Evolutionary conservation across 1,139 yeast species (phyloP), one percentile per base, ranked within the genome.

Genomic region (Yamadazyma sp.): DNA sequence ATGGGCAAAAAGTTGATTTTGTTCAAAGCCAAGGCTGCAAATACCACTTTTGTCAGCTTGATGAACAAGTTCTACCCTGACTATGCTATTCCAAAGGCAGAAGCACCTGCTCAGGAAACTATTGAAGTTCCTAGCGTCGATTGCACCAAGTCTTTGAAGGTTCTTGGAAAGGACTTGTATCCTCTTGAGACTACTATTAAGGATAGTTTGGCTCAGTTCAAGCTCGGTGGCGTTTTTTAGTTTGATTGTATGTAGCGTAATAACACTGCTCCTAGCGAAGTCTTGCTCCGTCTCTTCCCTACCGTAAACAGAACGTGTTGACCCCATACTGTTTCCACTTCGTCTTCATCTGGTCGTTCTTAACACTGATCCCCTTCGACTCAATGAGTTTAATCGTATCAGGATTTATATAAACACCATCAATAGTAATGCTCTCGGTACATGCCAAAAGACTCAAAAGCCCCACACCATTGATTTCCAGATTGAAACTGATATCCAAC

Each of bases 271-370:
- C n/a, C n/a, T n/a, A n/a, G n/a, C n/a, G n/a, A n/a, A n/a, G n/a
- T n/a, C n/a, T n/a, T n/a, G n/a, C n/a, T n/a, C n/a, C n/a, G n/a
- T n/a, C n/a, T n/a, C n/a, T n/a, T n/a, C n/a, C n/a, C n/a, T n/a
- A n/a, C n/a, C 16, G 15, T 21, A 21, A 13, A 31, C 27, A 18
- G 18, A 28, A 34, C 3, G 15, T 33, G 40, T 67, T 70, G 3
- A 58, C 48, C 1, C 75, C 75, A 49, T 62, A 70, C 29, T 53
- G 56, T 41, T 55, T 53, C 76, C 76, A 70, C 44, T 52, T 55
- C 7, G 45, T 43, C 37, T 53, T 58, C 35, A 53, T 48, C 2
- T 52, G 51, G 43, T 69, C 73, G 34, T 58, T 58, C 13, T 41
- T 44, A 6, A 66, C 44, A 4, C 33, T 41, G 1, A 46, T 46